These are phyloP conservation scores for Flueggea neowawraea DNA, from an alignment of 441 rosid genomes.

Conservation along the genomic window DNA sequence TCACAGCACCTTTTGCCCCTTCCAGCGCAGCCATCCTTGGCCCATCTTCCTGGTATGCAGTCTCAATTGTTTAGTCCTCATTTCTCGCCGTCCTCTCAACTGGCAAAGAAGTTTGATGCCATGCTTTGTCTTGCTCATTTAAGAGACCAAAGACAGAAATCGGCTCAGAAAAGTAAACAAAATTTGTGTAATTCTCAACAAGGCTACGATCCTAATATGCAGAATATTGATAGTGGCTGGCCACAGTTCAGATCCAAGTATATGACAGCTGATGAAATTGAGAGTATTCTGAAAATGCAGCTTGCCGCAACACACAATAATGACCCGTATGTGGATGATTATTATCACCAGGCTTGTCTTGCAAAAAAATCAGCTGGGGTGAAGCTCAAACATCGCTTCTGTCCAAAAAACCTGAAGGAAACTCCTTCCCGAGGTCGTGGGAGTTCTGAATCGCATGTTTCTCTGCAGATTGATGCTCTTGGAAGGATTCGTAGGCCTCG, in stretches of 20 bases:
- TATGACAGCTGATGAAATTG: constrained; percentile 95
- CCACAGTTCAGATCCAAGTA: constrained; percentile 82
- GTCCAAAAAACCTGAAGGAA: constrained; percentile 83
- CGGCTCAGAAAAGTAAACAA: constrained; percentile 58
- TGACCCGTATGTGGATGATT: constrained; percentile 87
- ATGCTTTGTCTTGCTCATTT: constrained; percentile 35
- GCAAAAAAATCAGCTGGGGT: constrained; percentile 67
- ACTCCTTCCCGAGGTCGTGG: constrained; percentile 73
- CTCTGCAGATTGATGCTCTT: constrained; percentile 50
- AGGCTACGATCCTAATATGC: constrained; percentile 63
- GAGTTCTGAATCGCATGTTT: constrained; percentile 65
- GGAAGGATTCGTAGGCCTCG: constrained; percentile 62
- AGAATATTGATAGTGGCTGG: constrained; percentile 72
- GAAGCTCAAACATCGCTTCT: constrained; percentile 53
- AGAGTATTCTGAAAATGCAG: constrained; percentile 94
- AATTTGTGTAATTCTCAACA: constrained; percentile 60
- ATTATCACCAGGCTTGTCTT: constrained; percentile 93
- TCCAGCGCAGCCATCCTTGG: constrained; percentile 61
- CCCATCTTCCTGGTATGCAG: constrained; percentile 66
- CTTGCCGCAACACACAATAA: constrained; percentile 76
- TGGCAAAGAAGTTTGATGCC: constrained; percentile 12
- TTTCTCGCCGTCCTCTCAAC: constrained; percentile 56
- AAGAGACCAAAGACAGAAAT: constrained; percentile 63
- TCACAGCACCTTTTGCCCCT: constrained; percentile 50
- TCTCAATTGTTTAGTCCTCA: constrained; percentile 54